Evolutionary conservation across 75 land plant genomes (phyloP).

Genomic region (Chamaecyparis obtusa): DNA sequence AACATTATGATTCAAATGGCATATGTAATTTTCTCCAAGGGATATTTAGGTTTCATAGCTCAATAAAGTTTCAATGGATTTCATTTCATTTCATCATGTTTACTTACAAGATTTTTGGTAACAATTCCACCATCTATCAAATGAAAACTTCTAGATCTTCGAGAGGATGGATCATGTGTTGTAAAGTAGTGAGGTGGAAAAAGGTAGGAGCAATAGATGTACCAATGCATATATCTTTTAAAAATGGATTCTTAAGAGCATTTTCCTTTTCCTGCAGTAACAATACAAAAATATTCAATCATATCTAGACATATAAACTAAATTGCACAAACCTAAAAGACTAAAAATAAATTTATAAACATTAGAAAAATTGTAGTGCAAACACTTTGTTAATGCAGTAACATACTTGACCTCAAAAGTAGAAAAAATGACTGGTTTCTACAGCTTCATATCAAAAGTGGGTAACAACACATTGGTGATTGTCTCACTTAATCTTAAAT

Average conservation of each 20-base stretch:
- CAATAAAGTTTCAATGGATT: too few relatives aligned
- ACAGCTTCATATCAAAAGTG: constrained; percentile 43
- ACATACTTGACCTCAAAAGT: constrained; percentile 17
- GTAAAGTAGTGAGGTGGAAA: constrained; percentile 38
- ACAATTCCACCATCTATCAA: constrained; percentile 51
- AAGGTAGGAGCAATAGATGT: constrained; percentile 60
- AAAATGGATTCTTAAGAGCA: constrained; percentile 1
- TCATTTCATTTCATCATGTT: too few relatives aligned
- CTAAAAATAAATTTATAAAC: too few relatives aligned
- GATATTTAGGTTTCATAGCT: too few relatives aligned
- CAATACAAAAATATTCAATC: not conserved
- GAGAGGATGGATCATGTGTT: constrained; percentile 5
- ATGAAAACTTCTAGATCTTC: constrained; percentile 15
- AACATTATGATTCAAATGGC: too few relatives aligned
- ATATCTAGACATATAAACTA: not conserved
- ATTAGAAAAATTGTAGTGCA: too few relatives aligned
- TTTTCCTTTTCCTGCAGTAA: not conserved
- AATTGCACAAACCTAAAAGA: not conserved
- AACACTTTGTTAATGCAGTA: too few relatives aligned
- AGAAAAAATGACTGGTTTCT: constrained; percentile 53
- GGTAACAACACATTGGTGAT: constrained; percentile 49
- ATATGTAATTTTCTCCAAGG: too few relatives aligned
- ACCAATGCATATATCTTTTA: constrained; percentile 33
- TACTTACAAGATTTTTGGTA: constrained; percentile 41
- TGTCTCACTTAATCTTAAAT: constrained; percentile 23